phyloP scores from a whole-genome alignment of 352 stramenopile species.

The Thalassiosira livingstoniorum region DNA sequence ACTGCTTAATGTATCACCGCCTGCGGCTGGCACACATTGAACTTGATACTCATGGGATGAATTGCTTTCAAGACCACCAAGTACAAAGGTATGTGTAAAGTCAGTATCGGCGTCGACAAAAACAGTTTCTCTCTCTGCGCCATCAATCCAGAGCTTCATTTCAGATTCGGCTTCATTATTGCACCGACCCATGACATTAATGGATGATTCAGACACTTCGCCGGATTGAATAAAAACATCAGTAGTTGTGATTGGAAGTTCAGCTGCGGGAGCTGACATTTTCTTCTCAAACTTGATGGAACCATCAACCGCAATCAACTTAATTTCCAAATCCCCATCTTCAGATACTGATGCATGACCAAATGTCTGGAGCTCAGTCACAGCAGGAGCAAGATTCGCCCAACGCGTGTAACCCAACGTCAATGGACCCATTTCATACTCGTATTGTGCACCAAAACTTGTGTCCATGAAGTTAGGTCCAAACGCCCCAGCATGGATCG shows the following conservation, averaged over 20 bases:
- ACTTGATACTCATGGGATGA: conserved; percentile 39
- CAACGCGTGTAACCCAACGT: conserved; percentile 43
- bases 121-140: not conserved
- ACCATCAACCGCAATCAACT: conserved; percentile 56
- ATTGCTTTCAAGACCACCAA: conserved; percentile 27
- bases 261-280: conserved; percentile 3
- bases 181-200: conserved; percentile 56
- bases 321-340: conserved; percentile 38
- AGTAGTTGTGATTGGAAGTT: conserved; percentile 54
- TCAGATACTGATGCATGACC: conserved; percentile 53
- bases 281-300: conserved; percentile 41
- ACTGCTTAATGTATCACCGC: conserved; percentile 9
- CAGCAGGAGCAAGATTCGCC: conserved; percentile 42
- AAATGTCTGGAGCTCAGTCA: conserved; percentile 49
- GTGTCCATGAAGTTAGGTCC: conserved; percentile 53
- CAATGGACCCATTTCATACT: conserved; percentile 49
- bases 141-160: conserved; percentile 43
- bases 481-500: conserved; percentile 50
- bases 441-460: conserved; percentile 48
- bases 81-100: conserved; percentile 50
- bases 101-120: conserved; percentile 31
- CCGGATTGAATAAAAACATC: conserved; percentile 61
- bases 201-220: conserved; percentile 38
- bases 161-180: conserved; percentile 45
- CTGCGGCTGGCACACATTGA: conserved; percentile 16